These are phyloP conservation scores for Xerocomus amazonicus DNA, from an alignment of 1,284 basidiomycete genomes.

Conservation along the genomic window DNA sequence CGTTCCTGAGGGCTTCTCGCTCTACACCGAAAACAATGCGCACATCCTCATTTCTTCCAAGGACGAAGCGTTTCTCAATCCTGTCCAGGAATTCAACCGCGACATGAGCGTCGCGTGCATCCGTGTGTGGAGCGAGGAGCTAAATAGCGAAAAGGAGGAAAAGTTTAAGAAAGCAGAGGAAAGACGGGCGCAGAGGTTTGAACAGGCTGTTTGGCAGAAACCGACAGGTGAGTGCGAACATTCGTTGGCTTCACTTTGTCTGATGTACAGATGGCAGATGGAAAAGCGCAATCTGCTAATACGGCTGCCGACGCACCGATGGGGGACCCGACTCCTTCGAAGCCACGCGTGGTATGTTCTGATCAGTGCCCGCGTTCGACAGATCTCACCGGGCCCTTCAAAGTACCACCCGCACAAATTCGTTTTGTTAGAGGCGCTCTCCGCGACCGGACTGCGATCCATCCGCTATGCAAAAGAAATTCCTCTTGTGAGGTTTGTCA, in stretches of 20 bases:
- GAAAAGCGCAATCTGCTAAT: too few relatives aligned
- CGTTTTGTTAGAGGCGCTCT: constrained; percentile 90
- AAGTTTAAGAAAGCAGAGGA: constrained; percentile 52
- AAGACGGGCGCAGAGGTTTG: constrained; percentile 32
- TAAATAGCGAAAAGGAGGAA: constrained; percentile 64
- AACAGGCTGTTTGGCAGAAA: constrained; percentile 25
- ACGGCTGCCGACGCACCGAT: too few relatives aligned
- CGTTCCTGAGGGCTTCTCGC: constrained; percentile 71
- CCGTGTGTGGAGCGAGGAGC: constrained; percentile 75
- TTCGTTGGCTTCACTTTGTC: background rate
- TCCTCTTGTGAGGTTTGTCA: constrained; percentile 73
- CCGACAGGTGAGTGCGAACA: constrained; percentile 25
- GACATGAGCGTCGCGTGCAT: constrained; percentile 92
- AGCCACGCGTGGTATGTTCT: constrained; percentile 23
- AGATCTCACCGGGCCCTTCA: constrained; percentile 5
- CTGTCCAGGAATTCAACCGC: constrained; percentile 98
- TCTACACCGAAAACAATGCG: constrained; percentile 84
- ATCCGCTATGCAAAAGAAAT: constrained; percentile 99
- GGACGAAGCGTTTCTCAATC: constrained; percentile 91
- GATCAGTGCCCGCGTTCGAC: background rate
- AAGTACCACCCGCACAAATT: constrained; percentile 64
- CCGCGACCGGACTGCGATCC: constrained; percentile 91
- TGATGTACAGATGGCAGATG: background rate
- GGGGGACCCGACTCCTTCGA: too few relatives aligned
- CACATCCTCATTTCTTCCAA: constrained; percentile 75